These are phyloP conservation scores for Onygenales sp. DNA, from an alignment of 2,329 filamentous ascomycete species.

Conservation along the genomic window DNA sequence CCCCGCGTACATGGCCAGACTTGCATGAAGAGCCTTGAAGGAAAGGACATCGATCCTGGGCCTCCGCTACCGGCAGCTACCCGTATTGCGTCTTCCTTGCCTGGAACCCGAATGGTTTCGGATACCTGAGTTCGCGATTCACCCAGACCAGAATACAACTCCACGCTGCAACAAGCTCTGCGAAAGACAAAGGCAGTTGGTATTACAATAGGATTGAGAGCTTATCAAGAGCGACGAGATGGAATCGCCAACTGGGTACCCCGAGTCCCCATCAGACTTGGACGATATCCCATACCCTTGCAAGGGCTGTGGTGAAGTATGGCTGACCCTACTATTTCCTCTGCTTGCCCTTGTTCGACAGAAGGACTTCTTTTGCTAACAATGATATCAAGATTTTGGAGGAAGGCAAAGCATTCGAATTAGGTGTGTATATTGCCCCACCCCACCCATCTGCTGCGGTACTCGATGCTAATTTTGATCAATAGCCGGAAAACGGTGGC, in stretches of 20 bases:
- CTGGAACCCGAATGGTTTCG: constrained; percentile 3
- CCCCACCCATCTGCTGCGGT: constrained; percentile 10
- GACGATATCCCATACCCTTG: constrained; percentile 77
- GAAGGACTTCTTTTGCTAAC: background rate
- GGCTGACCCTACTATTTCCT: constrained; percentile 14
- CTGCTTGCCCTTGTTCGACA: constrained; percentile 5
- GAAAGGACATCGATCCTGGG: background rate
- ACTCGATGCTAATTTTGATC: constrained; percentile 15
- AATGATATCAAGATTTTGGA: constrained; percentile 66
- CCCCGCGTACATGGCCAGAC: background rate
- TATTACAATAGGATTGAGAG: background rate
- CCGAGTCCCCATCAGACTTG: constrained; percentile 58
- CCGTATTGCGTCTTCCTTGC: background rate
- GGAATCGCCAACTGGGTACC: constrained; percentile 31
- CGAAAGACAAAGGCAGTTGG: background rate
- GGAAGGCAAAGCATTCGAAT: constrained; percentile 95
- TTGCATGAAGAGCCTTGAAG: background rate
- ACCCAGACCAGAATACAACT: background rate
- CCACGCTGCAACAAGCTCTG: background rate
- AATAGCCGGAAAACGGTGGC: constrained; percentile 89
- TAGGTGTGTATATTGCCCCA: constrained; percentile 53
- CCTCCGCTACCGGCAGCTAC: background rate
- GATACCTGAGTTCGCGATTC: constrained; percentile 1
- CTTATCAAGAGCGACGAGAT: background rate
- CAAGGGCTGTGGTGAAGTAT: constrained; percentile 86